phyloP scores from a whole-genome alignment of 108 stramenopile genomes.

The Aurantiochytrium sp. region DNA sequence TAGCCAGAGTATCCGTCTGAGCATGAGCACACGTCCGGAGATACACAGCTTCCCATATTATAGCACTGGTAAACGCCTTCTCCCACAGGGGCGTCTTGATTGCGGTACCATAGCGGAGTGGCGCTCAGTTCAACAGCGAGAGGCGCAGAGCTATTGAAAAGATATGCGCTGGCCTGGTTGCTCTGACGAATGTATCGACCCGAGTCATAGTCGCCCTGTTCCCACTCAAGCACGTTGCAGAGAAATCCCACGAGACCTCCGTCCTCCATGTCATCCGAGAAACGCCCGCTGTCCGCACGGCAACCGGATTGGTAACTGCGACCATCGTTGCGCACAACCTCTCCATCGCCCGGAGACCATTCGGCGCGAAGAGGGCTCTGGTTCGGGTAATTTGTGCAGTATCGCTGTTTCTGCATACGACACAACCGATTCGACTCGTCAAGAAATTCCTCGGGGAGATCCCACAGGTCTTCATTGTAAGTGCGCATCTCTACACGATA shows the following conservation, averaged over 20 bases:
- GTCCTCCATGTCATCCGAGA: background rate
- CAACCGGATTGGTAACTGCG: background rate
- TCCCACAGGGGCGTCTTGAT: conserved; percentile 43
- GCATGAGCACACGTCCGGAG: conserved; percentile 39
- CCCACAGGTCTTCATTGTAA: background rate
- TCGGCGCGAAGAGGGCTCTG: background rate
- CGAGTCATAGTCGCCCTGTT: conserved; percentile 59
- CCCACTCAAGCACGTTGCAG: conserved; percentile 59
- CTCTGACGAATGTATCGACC: background rate
- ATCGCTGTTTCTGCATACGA: background rate
- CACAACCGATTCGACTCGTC: background rate
- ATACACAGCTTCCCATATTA: conserved; percentile 58
- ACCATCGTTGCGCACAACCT: conserved; percentile 8
- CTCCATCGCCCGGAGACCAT: background rate
- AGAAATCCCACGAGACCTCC: conserved; percentile 36
- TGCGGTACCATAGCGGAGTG: conserved; percentile 32
- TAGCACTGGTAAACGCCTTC: conserved; percentile 74
- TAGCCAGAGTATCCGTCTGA: conserved; percentile 34
- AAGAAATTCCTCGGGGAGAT: background rate
- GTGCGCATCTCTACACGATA: background rate
- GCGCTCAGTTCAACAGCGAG: background rate
- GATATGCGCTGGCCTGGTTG: background rate
- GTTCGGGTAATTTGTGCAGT: background rate
- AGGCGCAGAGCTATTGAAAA: background rate
- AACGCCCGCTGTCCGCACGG: background rate